A percentile compares a stretch with the other conserved stretches of the same genome.
These are phyloP conservation scores for Penicillium palitans DNA, from an alignment of 2,329 filamentous ascomycete genomes.

Conservation along the genomic window DNA sequence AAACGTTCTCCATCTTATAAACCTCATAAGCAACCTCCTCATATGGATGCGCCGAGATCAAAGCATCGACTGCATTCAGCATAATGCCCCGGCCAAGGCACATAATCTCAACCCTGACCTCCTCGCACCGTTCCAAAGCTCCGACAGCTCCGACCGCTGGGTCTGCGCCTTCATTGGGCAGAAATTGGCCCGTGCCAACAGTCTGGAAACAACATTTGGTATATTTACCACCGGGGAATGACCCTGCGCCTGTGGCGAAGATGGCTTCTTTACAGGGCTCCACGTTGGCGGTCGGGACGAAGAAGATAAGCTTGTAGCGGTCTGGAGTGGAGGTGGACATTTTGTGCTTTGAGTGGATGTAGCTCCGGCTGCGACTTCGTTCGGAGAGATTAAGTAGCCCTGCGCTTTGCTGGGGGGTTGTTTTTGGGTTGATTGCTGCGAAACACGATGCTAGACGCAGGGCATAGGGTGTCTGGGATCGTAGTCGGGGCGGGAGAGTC, in stretches of 20 bases:
- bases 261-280: conserved; percentile 46
- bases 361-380: neutral
- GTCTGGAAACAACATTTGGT: conserved; percentile 43
- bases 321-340: conserved; percentile 31
- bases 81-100: conserved; percentile 43
- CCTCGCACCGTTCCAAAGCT: conserved; percentile 41
- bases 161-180: conserved; percentile 41
- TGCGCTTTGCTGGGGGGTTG: neutral
- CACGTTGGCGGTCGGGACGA: conserved; percentile 41
- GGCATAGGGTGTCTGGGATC: neutral
- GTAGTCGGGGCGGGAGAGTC: neutral
- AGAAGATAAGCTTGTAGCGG: conserved; percentile 49
- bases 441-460: neutral
- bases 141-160: conserved; percentile 45
- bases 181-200: conserved; percentile 44
- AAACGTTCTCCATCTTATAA: conserved; percentile 46
- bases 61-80: conserved; percentile 41
- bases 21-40: conserved; percentile 49
- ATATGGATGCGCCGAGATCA: conserved; percentile 48
- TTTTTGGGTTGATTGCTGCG: neutral
- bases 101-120: conserved; percentile 47
- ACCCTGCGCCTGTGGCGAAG: conserved; percentile 45
- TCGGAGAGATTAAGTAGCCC: neutral
- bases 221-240: conserved; percentile 45
- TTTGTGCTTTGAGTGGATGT: conserved; percentile 3